These are phyloP conservation scores for Suillus paluster DNA, from an alignment of 768 basidiomycete species.

Conservation along the genomic window DNA sequence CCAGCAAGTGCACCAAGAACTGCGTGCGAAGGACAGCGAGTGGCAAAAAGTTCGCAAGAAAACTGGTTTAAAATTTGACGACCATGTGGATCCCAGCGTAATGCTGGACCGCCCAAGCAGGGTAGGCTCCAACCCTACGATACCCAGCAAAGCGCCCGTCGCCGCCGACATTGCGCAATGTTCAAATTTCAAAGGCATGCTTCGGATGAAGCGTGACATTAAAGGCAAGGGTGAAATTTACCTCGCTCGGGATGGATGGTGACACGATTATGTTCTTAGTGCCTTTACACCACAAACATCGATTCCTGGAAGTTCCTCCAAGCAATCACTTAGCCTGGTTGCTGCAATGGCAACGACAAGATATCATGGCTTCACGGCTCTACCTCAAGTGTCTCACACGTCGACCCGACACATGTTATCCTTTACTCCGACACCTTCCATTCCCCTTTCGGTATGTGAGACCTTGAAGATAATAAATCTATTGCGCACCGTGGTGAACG, in stretches of 20 bases:
- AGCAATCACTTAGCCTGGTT: slow-evolving; percentile 9
- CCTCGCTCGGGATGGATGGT: background rate
- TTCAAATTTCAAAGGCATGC: background rate
- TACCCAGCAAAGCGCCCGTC: background rate
- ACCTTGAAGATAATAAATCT: background rate
- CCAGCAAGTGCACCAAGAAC: background rate
- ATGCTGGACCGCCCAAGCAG: background rate
- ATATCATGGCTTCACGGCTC: slow-evolving; percentile 8
- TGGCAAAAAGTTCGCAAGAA: slow-evolving; percentile 1
- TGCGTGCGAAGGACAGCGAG: background rate
- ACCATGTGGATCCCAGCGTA: background rate
- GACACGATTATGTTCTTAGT: background rate
- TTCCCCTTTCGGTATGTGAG: slow-evolving; percentile 7
- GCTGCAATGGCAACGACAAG: slow-evolving; percentile 5
- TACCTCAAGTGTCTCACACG: slow-evolving; percentile 1
- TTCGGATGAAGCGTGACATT: background rate
- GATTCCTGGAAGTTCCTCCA: background rate
- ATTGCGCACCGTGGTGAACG: background rate
- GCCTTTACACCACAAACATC: background rate
- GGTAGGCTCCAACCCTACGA: too few species aligned
- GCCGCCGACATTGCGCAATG: background rate
- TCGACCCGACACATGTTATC: background rate
- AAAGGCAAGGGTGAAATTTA: background rate
- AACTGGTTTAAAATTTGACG: background rate
- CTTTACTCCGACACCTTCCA: background rate